Percentiles rank a stretch among this genome's conserved stretches.
Conservation (phyloP, 2,329 filamentous ascomycete genomes). For the Fulvia fulva region DNA sequence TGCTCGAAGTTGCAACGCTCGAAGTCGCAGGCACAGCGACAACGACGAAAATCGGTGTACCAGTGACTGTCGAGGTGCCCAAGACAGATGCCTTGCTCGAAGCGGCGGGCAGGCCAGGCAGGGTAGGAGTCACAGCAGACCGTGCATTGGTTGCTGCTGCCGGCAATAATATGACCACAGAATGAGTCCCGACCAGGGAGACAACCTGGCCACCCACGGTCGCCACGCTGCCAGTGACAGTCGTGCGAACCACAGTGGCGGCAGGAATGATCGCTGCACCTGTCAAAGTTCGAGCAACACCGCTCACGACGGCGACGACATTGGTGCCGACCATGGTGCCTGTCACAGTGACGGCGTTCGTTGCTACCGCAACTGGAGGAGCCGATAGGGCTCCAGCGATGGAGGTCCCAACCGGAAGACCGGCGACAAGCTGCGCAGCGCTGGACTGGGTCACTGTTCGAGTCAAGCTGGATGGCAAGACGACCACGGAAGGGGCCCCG, state of each 20-base stretch:
- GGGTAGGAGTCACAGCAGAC: not conserved
- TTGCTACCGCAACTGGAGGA: not conserved
- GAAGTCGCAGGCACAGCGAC: not conserved
- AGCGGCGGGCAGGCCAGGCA: not conserved
- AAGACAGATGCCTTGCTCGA: no score
- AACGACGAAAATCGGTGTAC: not conserved
- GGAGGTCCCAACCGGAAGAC: no score
- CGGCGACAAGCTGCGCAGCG: no score
- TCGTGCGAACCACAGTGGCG: not conserved
- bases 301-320: not conserved
- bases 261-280: not conserved
- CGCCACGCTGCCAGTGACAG: not conserved
- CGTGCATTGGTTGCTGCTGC: not conserved
- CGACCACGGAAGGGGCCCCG: not conserved
- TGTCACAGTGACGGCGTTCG: not conserved
- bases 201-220: not conserved
- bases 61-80: not conserved
- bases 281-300: not conserved
- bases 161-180: not conserved
- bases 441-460: not conserved
- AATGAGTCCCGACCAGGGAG: not conserved
- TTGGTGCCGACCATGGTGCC: not conserved
- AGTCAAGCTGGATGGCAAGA: not conserved
- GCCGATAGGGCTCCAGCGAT: no score
- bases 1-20: not conserved